Evolutionary conservation across 2,329 filamentous ascomycete genomes (phyloP).

Genomic region (Trichoderma aggressivum): DNA sequence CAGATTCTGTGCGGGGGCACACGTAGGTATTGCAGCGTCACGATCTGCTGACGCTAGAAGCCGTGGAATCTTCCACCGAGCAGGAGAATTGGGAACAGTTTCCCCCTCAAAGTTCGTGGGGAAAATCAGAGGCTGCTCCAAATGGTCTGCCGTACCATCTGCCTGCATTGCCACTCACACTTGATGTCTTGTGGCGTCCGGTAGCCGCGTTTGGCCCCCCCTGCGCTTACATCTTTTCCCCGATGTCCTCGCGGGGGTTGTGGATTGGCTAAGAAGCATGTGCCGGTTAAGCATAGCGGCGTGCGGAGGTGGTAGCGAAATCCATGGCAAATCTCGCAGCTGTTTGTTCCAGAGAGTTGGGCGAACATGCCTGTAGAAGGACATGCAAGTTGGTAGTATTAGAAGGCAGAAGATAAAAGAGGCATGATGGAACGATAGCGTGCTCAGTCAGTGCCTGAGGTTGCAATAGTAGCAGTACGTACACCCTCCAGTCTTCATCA

Average conservation of each 20-base stretch:
- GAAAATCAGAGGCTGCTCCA: background rate
- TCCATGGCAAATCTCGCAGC: background rate
- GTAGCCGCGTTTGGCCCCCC: background rate
- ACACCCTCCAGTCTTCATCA: background rate
- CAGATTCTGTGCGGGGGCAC: background rate
- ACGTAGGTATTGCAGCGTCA: background rate
- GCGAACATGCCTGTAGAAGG: background rate
- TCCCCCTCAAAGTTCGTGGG: slow-evolving; percentile 1
- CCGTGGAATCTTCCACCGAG: slow-evolving; percentile 13
- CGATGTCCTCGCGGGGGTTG: background rate
- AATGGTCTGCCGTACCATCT: background rate
- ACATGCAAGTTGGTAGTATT: no score
- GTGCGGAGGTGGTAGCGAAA: slow-evolving; percentile 5
- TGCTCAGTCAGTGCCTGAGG: background rate
- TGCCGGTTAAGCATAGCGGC: slow-evolving; percentile 10
- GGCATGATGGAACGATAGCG: background rate
- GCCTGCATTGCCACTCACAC: background rate
- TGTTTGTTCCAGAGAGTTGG: background rate
- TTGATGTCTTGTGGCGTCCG: background rate
- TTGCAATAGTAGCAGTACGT: background rate
- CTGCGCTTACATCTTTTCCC: slow-evolving; percentile 4
- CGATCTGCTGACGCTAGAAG: slow-evolving; percentile 13
- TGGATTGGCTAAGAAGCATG: background rate
- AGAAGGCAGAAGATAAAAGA: background rate
- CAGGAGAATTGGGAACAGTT: background rate